Evolutionary conservation across 75 land plant genomes (phyloP).

Genomic region (Cupressus sempervirens): DNA sequence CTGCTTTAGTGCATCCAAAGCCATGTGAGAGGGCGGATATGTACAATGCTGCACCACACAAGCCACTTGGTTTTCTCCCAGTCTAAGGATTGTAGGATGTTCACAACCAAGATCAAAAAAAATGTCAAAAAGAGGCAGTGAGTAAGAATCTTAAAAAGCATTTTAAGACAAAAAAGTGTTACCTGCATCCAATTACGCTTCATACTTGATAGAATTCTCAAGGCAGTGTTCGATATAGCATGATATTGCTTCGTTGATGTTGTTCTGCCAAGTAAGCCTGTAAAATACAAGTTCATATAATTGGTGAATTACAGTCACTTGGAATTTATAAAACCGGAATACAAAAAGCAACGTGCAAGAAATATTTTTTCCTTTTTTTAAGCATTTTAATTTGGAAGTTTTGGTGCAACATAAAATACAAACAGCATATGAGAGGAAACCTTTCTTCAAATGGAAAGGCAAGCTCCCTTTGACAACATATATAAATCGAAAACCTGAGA

Average conservation of each 20-base stretch:
- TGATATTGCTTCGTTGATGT: conserved; percentile 24
- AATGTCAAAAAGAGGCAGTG: neutral
- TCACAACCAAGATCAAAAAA: neutral
- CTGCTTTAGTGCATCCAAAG: conserved; percentile 65
- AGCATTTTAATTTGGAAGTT: neutral
- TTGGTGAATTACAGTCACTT: neutral
- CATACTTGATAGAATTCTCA: conserved; percentile 90
- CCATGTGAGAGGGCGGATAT: conserved; percentile 89
- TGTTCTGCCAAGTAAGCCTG: conserved; percentile 24
- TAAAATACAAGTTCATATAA: neutral
- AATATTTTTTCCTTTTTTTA: neutral
- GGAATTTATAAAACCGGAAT: neutral
- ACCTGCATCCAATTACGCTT: conserved; percentile 99
- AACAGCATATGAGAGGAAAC: too few species aligned
- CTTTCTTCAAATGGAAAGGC: too few species aligned
- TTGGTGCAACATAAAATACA: too few species aligned
- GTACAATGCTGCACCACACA: conserved; percentile 96
- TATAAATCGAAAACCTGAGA: too few species aligned
- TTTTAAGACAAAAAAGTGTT: neutral
- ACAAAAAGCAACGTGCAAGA: neutral
- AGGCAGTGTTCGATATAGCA: conserved; percentile 60
- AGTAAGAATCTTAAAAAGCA: neutral
- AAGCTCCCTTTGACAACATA: too few species aligned
- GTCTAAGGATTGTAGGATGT: conserved; percentile 44
- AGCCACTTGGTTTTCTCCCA: conserved; percentile 95